A percentile compares a stretch with the other conserved stretches of the same genome.
Evolutionary conservation across 2,329 filamentous ascomycete species (phyloP).

Genomic region (Colletotrichum musicola): DNA sequence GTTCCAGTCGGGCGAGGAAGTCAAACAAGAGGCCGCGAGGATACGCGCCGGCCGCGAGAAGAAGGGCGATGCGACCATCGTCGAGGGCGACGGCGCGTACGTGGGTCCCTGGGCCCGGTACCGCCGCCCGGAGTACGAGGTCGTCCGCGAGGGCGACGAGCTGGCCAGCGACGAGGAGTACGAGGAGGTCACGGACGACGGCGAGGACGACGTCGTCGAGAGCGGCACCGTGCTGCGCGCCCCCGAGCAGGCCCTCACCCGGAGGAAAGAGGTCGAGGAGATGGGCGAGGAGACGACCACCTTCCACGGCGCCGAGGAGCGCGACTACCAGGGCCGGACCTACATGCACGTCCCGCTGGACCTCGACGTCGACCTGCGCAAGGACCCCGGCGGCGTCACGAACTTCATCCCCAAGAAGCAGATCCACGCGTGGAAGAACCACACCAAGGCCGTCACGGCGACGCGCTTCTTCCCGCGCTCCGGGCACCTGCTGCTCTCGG

Average conservation of each 20-base stretch:
- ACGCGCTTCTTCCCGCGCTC: constrained; percentile 90
- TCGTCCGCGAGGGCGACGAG: constrained; percentile 80
- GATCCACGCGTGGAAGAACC: constrained; percentile 88
- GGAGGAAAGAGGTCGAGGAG: constrained; percentile 70
- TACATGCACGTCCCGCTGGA: constrained; percentile 99
- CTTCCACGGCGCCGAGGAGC: constrained; percentile 86
- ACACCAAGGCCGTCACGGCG: constrained; percentile 86
- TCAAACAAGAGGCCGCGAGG: constrained; percentile 78
- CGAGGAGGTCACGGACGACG: constrained; percentile 82
- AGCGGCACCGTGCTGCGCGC: constrained; percentile 73
- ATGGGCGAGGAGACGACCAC: constrained; percentile 82
- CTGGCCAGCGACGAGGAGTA: constrained; percentile 84
- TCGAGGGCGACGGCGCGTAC: constrained; percentile 90
- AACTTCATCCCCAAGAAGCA: constrained; percentile 97
- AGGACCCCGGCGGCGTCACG: constrained; percentile 82
- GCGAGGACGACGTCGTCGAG: constrained; percentile 79
- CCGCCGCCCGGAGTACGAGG: constrained; percentile 77
- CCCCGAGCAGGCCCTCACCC: constrained; percentile 65
- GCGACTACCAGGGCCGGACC: constrained; percentile 94
- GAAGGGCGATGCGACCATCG: constrained; percentile 86
- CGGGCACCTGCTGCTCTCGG: constrained; percentile 89
- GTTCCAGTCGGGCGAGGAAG: constrained; percentile 64
- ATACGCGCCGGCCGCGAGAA: constrained; percentile 82
- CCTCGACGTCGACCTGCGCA: constrained; percentile 85
- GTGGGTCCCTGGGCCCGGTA: constrained; percentile 96